phyloP scores from a whole-genome alignment of 768 basidiomycete species.

The Epithele typhae region DNA sequence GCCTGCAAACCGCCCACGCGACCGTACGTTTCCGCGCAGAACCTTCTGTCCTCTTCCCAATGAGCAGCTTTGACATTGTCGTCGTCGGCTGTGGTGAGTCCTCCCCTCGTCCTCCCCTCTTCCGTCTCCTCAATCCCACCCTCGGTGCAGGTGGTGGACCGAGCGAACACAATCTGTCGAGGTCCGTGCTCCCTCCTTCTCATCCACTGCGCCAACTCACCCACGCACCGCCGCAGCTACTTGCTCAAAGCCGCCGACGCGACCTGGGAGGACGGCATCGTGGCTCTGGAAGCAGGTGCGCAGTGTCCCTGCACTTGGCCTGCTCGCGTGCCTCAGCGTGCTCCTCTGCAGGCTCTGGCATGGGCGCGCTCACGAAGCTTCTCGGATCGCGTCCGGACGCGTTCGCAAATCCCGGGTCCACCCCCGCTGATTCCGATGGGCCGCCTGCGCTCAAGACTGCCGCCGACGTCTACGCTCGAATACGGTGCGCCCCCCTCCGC shows the following conservation, averaged over 20 bases:
- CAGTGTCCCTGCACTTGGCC: conserved; percentile 2
- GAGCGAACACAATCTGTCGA: conserved; percentile 83
- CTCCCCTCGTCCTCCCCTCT: too few species aligned
- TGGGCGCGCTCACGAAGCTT: conserved; percentile 69
- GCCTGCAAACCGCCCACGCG: too few species aligned
- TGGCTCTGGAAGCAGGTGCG: conserved; percentile 87
- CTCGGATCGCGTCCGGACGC: conserved; percentile 52
- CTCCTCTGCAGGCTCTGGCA: conserved; percentile 64
- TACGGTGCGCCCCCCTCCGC: conserved; percentile 15
- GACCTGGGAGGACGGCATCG: conserved; percentile 75
- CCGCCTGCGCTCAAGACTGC: conserved; percentile 31
- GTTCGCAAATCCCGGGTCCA: conserved; percentile 36
- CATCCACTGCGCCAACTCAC: conserved; percentile 4
- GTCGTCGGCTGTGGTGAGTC: conserved; percentile 53
- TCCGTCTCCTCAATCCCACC: too few species aligned
- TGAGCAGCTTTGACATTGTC: conserved; percentile 61
- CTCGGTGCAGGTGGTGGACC: conserved; percentile 79
- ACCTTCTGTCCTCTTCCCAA: too few species aligned
- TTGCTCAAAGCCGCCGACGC: conserved; percentile 67
- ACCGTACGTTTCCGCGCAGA: too few species aligned
- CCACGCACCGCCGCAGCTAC: conserved; percentile 51
- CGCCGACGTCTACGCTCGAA: conserved; percentile 45
- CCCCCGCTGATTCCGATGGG: conserved; percentile 15
- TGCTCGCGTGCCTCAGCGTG: neutral
- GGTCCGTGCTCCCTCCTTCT: conserved; percentile 41